Evolutionary conservation across 2,329 filamentous ascomycete species (phyloP).

Genomic region (Trichoderma guizhouense): DNA sequence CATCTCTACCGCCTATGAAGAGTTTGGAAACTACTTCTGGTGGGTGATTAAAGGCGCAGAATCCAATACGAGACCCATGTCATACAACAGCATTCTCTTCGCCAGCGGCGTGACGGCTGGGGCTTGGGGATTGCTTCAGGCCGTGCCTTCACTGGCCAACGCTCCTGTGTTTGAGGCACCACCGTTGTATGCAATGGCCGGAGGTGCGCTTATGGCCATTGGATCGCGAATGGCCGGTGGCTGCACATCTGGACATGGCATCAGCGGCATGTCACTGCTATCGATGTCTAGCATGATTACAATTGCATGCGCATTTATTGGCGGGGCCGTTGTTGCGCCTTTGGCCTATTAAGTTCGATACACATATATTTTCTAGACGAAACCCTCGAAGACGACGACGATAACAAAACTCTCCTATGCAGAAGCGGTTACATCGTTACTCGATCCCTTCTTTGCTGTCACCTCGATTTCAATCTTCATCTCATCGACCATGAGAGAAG

Average conservation of each 20-base stretch:
- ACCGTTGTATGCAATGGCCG: slow-evolving; percentile 42
- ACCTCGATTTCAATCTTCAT: slow-evolving; percentile 46
- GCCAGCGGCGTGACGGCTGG: slow-evolving; percentile 49
- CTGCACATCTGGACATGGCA: slow-evolving; percentile 67
- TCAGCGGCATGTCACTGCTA: slow-evolving; percentile 63
- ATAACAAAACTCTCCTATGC: background rate
- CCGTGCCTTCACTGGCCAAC: slow-evolving; percentile 31
- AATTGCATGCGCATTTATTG: slow-evolving; percentile 55
- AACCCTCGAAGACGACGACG: background rate
- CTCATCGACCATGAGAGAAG: slow-evolving; percentile 48
- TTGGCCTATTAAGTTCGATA: slow-evolving; percentile 25
- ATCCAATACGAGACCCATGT: slow-evolving; percentile 28
- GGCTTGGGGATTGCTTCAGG: slow-evolving; percentile 38
- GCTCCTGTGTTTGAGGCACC: slow-evolving; percentile 31
- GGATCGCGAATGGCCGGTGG: slow-evolving; percentile 62
- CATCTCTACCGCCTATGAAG: slow-evolving; percentile 60
- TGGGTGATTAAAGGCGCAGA: slow-evolving; percentile 35
- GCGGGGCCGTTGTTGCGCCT: slow-evolving; percentile 38
- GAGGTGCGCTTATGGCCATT: slow-evolving; percentile 56
- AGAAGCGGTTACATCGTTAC: background rate
- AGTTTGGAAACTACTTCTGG: slow-evolving; percentile 54
- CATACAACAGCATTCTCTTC: slow-evolving; percentile 48
- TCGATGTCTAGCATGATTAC: slow-evolving; percentile 61
- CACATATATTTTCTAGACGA: background rate
- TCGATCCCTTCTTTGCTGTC: slow-evolving; percentile 35